These are phyloP conservation scores for Coelastrella sp. DNA, from an alignment of 139 green algal species.

Conservation along the genomic window DNA sequence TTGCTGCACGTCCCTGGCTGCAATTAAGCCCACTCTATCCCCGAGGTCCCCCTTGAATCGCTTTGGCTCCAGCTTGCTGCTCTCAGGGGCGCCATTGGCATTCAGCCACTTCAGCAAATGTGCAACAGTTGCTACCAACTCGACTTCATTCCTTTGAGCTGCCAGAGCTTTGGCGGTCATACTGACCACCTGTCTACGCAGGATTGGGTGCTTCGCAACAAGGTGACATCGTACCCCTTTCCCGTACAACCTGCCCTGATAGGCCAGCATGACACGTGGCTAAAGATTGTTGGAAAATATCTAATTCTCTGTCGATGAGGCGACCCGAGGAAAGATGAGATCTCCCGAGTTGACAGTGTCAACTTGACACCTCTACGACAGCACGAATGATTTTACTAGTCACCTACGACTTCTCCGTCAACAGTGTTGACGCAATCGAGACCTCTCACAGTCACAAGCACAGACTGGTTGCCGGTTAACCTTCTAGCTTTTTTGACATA, in stretches of 20 bases:
- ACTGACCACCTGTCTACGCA: neutral
- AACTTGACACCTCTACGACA: too few relatives aligned
- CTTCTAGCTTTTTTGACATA: too few relatives aligned
- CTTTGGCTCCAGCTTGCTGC: constrained; percentile 31
- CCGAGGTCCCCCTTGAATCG: constrained; percentile 50
- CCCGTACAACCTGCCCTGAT: neutral
- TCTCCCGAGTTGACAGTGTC: too few relatives aligned
- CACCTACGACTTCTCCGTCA: too few relatives aligned
- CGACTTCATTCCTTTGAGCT: constrained; percentile 5
- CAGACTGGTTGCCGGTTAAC: too few relatives aligned
- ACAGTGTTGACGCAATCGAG: too few relatives aligned
- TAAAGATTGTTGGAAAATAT: neutral
- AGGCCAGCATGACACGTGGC: neutral
- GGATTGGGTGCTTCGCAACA: neutral
- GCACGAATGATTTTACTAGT: too few relatives aligned
- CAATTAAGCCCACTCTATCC: constrained; percentile 50
- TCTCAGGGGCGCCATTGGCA: neutral
- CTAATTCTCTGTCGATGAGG: too few relatives aligned
- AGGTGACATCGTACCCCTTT: neutral
- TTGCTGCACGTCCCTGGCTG: constrained; percentile 40
- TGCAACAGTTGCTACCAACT: constrained; percentile 23
- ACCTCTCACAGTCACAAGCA: too few relatives aligned
- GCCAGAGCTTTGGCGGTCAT: neutral
- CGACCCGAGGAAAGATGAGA: too few relatives aligned
- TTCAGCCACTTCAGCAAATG: constrained; percentile 40